Percentiles rank a stretch among this genome's conserved stretches.
Evolutionary conservation across 345 rosid species (phyloP).

Genomic region (Populus simonii): DNA sequence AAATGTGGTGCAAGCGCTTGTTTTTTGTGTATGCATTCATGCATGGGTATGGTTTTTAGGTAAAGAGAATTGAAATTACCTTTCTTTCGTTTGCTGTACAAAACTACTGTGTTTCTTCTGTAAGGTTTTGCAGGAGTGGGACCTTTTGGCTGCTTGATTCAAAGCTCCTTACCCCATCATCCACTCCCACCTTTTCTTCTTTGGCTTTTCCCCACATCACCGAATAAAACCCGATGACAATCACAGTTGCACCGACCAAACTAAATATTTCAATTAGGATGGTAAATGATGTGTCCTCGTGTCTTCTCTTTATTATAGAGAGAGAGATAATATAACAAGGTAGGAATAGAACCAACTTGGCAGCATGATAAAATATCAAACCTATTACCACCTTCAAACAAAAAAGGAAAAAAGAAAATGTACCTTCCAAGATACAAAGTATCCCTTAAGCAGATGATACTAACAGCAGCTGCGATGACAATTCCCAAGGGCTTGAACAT

Average conservation of each 20-base stretch:
- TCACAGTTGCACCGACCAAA: constrained; percentile 46
- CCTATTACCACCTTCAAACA: neutral
- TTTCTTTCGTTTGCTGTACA: constrained; percentile 7
- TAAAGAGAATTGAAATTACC: constrained; percentile 15
- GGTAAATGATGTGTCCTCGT: neutral
- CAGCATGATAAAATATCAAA: neutral
- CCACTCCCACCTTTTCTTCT: constrained; percentile 28
- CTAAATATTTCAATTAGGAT: constrained; percentile 17
- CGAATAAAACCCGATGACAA: constrained; percentile 48
- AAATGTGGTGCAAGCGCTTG: neutral
- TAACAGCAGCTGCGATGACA: constrained; percentile 43
- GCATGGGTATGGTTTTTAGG: neutral
- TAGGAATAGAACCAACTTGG: neutral
- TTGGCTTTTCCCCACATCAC: constrained; percentile 60
- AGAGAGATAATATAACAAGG: neutral
- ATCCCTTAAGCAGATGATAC: constrained; percentile 48
- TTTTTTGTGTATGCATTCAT: neutral
- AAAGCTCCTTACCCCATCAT: constrained; percentile 1
- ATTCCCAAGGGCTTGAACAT: constrained; percentile 72
- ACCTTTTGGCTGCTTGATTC: constrained; percentile 31
- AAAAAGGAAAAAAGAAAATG: neutral
- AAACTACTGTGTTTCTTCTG: constrained; percentile 28
- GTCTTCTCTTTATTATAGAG: neutral
- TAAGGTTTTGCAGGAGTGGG: constrained; percentile 36
- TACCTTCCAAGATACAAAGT: constrained; percentile 60